Evolutionary conservation across 768 basidiomycete species (phyloP), one percentile per base, ranked within the genome.

Genomic region (Lentinus tigrinus): DNA sequence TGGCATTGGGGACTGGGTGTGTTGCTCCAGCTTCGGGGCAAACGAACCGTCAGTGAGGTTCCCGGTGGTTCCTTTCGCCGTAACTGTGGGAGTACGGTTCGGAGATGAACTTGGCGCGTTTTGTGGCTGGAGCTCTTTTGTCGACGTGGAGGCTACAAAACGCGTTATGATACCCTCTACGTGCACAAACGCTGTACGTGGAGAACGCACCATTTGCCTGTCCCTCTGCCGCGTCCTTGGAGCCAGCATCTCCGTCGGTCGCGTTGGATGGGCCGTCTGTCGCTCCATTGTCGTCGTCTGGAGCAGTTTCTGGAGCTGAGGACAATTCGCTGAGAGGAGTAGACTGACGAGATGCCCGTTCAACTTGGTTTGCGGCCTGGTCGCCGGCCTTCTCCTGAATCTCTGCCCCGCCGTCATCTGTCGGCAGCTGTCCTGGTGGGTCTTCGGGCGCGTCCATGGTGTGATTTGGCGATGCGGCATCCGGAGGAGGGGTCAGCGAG

Each of bases 321-420:
- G 89, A 89, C 24, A 90, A 82, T 61, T 90, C 89, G 63, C 86
- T 90, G 67, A 92, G 82, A 3, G 89, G 89, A 0, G 89, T 89
- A 21, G 86, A 86, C 57, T 78, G 78, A 28, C 84, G 76, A 54
- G 86, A 88, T 14, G 70, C 66, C 53, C 72, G 63, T 58, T 70
- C 74, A 70, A 67, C 61, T 13, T 59, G 63, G 2, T 63, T 62
- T 19, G 54, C 44, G 7, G 51, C 64, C 71, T 78, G 69, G 69
- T 75, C 57, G 66, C 76, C 71, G 39, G 76, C 73, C 60, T 75
- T 73, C 24, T 46, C 43, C 43, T 46, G 21, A 23, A 3, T 24
- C 43, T 46, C 21, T 27, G 9, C 43, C 8, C 43, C 43, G 43
- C 43, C 43, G 23, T 19, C 48, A 28, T 58, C 59, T 48, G 54